These are phyloP conservation scores for Jackrogersella minutella DNA, from an alignment of 495 filamentous ascomycete species.

Conservation along the genomic window DNA sequence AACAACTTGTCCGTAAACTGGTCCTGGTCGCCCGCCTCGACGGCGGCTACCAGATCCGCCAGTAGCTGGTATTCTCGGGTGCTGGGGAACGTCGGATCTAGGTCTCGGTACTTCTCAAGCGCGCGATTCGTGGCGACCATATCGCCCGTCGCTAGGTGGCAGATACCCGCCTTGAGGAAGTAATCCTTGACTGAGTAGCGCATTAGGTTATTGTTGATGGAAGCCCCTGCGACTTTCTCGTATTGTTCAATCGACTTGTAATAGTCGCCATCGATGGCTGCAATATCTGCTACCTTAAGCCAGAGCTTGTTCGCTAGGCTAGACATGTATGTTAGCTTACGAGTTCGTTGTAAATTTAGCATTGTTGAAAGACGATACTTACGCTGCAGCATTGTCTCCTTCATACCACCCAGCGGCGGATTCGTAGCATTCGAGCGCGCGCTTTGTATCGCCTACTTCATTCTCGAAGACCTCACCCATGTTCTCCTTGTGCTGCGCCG, in stretches of 20 bases:
- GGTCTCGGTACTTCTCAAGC: conserved; percentile 79
- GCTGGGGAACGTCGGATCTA: conserved; percentile 77
- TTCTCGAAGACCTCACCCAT: conserved; percentile 83
- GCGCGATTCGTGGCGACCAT: conserved; percentile 77
- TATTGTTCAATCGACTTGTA: conserved; percentile 79
- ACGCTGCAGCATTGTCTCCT: conserved; percentile 85
- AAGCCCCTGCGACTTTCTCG: conserved; percentile 77
- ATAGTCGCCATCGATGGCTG: conserved; percentile 82
- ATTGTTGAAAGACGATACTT: conserved; percentile 48
- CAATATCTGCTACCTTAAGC: conserved; percentile 87
- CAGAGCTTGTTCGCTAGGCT: conserved; percentile 89
- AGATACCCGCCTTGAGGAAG: conserved; percentile 88
- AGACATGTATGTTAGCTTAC: conserved; percentile 32
- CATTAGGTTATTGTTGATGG: conserved; percentile 82
- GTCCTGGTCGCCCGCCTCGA: conserved; percentile 78
- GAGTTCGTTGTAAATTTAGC: not conserved
- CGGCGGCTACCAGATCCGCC: conserved; percentile 72
- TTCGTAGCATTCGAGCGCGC: conserved; percentile 80
- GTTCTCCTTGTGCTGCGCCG: conserved; percentile 86
- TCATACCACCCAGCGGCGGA: conserved; percentile 87
- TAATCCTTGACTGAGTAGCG: conserved; percentile 93
- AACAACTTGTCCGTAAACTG: conserved; percentile 85
- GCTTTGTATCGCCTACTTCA: conserved; percentile 77
- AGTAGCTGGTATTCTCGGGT: conserved; percentile 83
- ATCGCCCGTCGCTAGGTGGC: conserved; percentile 79